Base-by-base conservation (phyloP, 495 filamentous ascomycete species). In the Beverwykella pulmonaria region DNA sequence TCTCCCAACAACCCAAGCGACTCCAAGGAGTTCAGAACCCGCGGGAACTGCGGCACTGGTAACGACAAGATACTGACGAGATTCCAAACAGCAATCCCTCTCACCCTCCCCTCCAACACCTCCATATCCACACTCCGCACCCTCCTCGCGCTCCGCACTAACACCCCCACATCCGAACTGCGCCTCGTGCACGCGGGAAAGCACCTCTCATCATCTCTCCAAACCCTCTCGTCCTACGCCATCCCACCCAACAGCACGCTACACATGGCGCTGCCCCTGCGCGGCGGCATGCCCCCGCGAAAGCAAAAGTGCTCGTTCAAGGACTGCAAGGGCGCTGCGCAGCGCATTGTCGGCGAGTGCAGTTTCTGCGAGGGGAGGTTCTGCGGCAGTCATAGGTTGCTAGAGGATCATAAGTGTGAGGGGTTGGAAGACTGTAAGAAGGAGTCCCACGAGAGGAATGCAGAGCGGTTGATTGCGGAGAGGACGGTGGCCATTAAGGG, bases 341-440 rank as follows among this genome's bases (percentile, higher is more conserved):
- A 95, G 76, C 86, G 90, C 59, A 97, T 98, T 74, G 90, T 96
- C 47, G 95, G 95, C 10, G 94, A 98, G 79, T 98, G 94, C 81
- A 88, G 86, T 57, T 98, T 98, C 79, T 98, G 94, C 82, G 80
- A 87, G 54, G 92, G 92, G 17, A 90, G 94, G 76, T 98, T 90
- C 81, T 98, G 94, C 80, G 91, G 89, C 56, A 92, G 91, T 81
- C 94, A 98, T 80, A 83, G 94, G 17, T 85, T 98, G 77, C 77
- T 98, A 52, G 94, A 98, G 79, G 88, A 91, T 65, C 94, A 98
- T 80, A 89, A 90, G 75, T 98, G 94, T 79, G 85, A 82, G 62
- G 92, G 92, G n/a, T 80, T 98, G 64, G 95, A 98, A 79, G 89
- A 97, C 79, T 97, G 92, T 84, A 97, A 96, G 85, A 92, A 94